Evolutionary conservation across 257 asterid species (phyloP), one percentile per base, ranked within the genome.

Genomic region (Eucommia ulmoides): DNA sequence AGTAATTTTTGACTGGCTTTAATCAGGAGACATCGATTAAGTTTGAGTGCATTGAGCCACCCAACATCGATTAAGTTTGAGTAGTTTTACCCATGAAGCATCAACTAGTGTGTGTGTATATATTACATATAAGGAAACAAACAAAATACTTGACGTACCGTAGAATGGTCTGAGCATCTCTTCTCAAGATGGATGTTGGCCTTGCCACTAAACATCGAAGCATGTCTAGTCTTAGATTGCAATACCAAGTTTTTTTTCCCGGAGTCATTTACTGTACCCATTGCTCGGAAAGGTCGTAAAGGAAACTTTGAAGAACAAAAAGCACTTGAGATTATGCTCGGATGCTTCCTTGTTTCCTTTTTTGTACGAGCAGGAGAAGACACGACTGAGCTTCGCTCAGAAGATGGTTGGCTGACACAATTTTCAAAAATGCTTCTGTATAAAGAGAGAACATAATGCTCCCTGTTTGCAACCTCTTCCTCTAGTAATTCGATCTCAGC

Each of bases 251-350:
- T 66, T 24, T 65, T 64, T 41, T 78, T 78, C 52, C 69, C 71
- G 4, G 70, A 53, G 56, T 74, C 80, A 61, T 63, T 66, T 24
- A 63, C 48, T 21, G 77, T 50, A 68, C 77, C 61, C 58, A 68
- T 67, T 59, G 77, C 68, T 59, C 74, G 77, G 41, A 78, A 66
- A 33, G 76, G 69, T 33, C 72, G 69, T 45, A 78, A 59, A 38
- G 82, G 82, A 54, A 74, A 78, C 48, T 71, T 70, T 22, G 86
- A 71, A 7, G 82, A 78, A 64, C 86, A 78, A 55, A 77, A 78
- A 24, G 80, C 68, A 53, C 79, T 74, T 42, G 82, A 71, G 52
- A 78, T 78, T 50, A 78, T 66, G 55, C 82, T 74, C n/a, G 86
- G 86, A 45, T 78, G 86, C 56, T 66, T 78, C 58, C 86, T 74